Evolutionary conservation across 768 basidiomycete species (phyloP), one percentile per base, ranked within the genome.

Genomic region (Fomitopsis serialis): DNA sequence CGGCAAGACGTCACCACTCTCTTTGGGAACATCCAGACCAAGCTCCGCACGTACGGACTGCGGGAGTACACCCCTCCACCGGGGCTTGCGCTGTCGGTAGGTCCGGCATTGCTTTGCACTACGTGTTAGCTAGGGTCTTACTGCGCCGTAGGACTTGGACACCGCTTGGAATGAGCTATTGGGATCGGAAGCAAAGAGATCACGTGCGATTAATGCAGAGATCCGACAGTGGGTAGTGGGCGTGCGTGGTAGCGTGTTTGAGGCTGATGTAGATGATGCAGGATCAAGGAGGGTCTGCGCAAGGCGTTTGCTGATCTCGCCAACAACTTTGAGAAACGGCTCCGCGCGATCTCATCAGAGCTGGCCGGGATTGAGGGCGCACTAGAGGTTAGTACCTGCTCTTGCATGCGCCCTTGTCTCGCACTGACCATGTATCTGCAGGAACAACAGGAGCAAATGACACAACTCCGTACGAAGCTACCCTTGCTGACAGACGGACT

Each of bases 21-120:
- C 13, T 91, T 98, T 58, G 86, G 89, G 2, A 96, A 97, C 63
- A 85, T 99, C 25, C 91, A 94, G 68, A 96, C 92, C 0, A 98
- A 98, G 69, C 72, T 98, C 52, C 81, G 78, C 68, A 98, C 95
- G 22, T 98, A 98, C 72, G 83, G 86, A 10, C 66, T 99, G 60
- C 76, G 83, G 54, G 84, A 90, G 62, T 98, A 95, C 68, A 76
- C 85, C 22, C 94, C 97, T 12, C 82, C 85, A 2, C 65, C 70
- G 3, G 93, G 90, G 2, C 70, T 93, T 19, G 72, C 82, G 22
- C 75, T 86, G 27, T 71, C 76, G 34, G 84, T 83, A 56, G 46
- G 78, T 65, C 11, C 37, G 50, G 23, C 12, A 2, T n/a, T 34
- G 11, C 19, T 7, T 48, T 25, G n/a, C 11, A 13, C 8, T 17